phyloP scores from a whole-genome alignment of 805 yeast species.

The Vanderwaltozyma tropicalis region DNA sequence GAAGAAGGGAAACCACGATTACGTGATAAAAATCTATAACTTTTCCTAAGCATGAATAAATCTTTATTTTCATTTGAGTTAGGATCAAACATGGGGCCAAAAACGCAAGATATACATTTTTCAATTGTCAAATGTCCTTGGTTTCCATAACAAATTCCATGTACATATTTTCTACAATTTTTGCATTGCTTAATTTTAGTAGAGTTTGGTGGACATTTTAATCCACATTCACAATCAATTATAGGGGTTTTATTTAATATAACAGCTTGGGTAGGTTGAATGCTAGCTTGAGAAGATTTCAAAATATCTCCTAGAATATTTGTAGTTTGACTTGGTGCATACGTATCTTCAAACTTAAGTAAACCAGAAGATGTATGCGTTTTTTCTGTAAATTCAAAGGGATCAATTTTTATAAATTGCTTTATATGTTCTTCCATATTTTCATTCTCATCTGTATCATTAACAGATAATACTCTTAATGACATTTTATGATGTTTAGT shows the following conservation, averaged over 20 bases:
- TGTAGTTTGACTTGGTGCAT: slow-evolving; percentile 27
- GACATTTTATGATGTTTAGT: slow-evolving; percentile 27
- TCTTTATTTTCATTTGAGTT: slow-evolving; percentile 16
- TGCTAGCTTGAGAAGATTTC: slow-evolving; percentile 16
- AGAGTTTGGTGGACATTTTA: slow-evolving; percentile 9
- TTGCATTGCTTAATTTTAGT: slow-evolving; percentile 20
- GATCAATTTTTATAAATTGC: slow-evolving; percentile 19
- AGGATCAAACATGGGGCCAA: slow-evolving; percentile 10
- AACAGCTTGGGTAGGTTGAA: slow-evolving; percentile 26
- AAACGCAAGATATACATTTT: slow-evolving; percentile 23
- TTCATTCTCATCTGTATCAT: neutral
- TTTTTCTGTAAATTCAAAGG: slow-evolving; percentile 16
- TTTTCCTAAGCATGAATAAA: slow-evolving; percentile 30
- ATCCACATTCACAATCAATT: slow-evolving; percentile 25
- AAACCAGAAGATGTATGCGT: neutral
- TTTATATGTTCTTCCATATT: slow-evolving; percentile 13
- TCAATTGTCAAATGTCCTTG: slow-evolving; percentile 7
- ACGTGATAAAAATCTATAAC: slow-evolving; percentile 22
- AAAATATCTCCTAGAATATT: slow-evolving; percentile 22
- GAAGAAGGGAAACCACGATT: slow-evolving; percentile 14
- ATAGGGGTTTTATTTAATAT: neutral
- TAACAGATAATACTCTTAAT: slow-evolving; percentile 24
- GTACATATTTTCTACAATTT: slow-evolving; percentile 25
- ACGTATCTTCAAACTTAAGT: neutral
- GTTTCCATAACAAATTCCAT: slow-evolving; percentile 30